Base-by-base conservation (phyloP, 176 grass and related monocot species). In the Melocanna baccifera region DNA sequence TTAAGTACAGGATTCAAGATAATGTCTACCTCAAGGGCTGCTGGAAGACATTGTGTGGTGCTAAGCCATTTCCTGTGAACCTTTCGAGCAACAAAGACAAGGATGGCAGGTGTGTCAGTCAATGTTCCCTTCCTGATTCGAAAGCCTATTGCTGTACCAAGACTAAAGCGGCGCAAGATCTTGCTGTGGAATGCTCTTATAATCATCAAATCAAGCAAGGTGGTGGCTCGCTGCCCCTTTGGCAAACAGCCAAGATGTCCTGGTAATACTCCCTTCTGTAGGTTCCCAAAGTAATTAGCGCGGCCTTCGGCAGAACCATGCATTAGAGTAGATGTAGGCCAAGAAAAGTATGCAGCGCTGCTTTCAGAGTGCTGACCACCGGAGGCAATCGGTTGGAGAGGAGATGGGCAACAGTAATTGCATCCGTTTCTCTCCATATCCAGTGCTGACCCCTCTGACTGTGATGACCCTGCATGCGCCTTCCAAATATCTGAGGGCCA, bases 151-250 rank as follows among this genome's bases (percentile, higher is more conserved):
- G 97, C 97, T 34, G 97, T 99, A 57, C 97, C 93, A 51, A 99
- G 88, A 81, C 97, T 99, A 75, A 90, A 99, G 23, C 93, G 87
- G 29, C 93, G 88, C 70, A 96, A 63, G 47, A 94, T 99, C 81
- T 99, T 96, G 91, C 97, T 99, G 86, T 99, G 97, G 53, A 99
- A 99, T 37, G 97, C 97, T 23, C 97, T 86, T 84, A 99, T 92
- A 68, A 94, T 99, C 97, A 99, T 99, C 63, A 99, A 89, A 69
- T 99, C 97, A 63, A 99, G 93, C 76, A 99, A 81, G 81, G 97
- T 99, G 19, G 93, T 94, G 42, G 97, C 97, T 67, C 86, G 91
- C 61, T 99, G 89, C 3, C 93, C 97, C 12, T 77, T 84, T 12
- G 97, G 97, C 51, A 96, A 59, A n/a, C 86, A 64, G n/a, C 90